Conservation (phyloP, 495 filamentous ascomycete genomes). For the Hypomontagnella monticulosa region DNA sequence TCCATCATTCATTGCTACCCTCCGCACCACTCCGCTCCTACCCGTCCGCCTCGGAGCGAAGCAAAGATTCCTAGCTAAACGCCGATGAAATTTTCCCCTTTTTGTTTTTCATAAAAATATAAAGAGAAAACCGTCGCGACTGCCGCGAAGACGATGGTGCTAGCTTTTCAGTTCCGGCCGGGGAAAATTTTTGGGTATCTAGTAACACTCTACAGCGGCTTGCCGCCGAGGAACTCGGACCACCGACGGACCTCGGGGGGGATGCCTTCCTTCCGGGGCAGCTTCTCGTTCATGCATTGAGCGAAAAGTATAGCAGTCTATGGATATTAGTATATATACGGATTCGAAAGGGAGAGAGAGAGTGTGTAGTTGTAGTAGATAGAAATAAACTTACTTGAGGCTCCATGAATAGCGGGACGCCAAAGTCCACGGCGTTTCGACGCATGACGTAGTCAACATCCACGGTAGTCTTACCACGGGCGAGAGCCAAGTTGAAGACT, state of each 20-base stretch:
- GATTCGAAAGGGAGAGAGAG: slow-evolving; percentile 8
- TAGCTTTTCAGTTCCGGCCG: too few relatives aligned
- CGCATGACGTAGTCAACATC: slow-evolving; percentile 99
- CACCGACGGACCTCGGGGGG: slow-evolving; percentile 90
- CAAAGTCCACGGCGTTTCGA: slow-evolving; percentile 97
- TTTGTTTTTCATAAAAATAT: too few relatives aligned
- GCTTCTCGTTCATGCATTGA: slow-evolving; percentile 93
- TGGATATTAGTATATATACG: slow-evolving; percentile 42
- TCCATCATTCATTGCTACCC: too few relatives aligned
- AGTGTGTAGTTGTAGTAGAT: neutral
- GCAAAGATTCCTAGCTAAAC: too few relatives aligned
- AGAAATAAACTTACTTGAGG: slow-evolving; percentile 77
- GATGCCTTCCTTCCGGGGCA: slow-evolving; percentile 82
- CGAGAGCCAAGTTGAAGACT: slow-evolving; percentile 92
- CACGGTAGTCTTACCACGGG: slow-evolving; percentile 80
- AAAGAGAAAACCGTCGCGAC: too few relatives aligned
- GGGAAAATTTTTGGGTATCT: too few relatives aligned
- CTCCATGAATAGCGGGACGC: slow-evolving; percentile 98
- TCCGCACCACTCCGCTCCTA: too few relatives aligned
- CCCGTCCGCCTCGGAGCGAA: too few relatives aligned
- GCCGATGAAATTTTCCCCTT: too few relatives aligned
- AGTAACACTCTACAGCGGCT: slow-evolving; percentile 71
- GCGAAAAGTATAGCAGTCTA: slow-evolving; percentile 96
- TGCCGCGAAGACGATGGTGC: too few relatives aligned
- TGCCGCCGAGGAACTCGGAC: slow-evolving; percentile 93